A percentile compares a stretch with the other conserved stretches of the same genome.
Conservation (phyloP, 2,329 filamentous ascomycete species). For the Penicillium sp. region DNA sequence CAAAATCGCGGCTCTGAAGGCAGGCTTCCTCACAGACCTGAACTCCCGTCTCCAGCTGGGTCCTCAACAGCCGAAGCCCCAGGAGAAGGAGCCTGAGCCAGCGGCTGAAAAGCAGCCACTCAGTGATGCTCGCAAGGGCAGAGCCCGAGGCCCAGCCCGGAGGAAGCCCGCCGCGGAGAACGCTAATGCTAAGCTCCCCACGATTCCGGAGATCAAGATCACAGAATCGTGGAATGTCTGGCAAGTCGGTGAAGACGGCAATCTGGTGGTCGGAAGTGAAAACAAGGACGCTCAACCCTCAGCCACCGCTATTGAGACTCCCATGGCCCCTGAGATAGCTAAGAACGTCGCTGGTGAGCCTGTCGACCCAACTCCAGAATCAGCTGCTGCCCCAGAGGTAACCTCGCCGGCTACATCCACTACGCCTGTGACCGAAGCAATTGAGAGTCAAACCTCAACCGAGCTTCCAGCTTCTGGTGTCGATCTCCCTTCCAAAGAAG, state of each 20-base stretch:
- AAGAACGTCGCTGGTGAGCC: constrained; percentile 37
- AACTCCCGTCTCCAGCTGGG: constrained; percentile 86
- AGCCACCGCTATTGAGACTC: constrained; percentile 10
- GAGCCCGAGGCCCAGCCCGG: constrained; percentile 82
- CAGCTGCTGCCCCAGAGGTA: constrained; percentile 9
- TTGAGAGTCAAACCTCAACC: constrained; percentile 1
- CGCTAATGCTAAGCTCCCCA: constrained; percentile 40
- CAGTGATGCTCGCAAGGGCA: constrained; percentile 81
- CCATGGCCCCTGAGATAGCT: constrained; percentile 32
- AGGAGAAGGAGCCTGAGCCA: constrained; percentile 61
- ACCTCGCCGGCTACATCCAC: constrained; percentile 4
- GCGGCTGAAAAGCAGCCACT: constrained; percentile 74
- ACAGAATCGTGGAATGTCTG: constrained; percentile 44
- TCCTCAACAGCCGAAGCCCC: constrained; percentile 73
- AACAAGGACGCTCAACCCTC: constrained; percentile 16
- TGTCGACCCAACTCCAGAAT: constrained; percentile 28
- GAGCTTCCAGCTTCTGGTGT: background rate
- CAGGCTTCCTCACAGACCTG: constrained; percentile 87
- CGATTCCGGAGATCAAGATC: constrained; percentile 40
- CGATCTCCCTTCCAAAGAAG: constrained; percentile 2
- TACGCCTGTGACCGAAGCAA: constrained; percentile 6
- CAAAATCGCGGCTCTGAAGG: constrained; percentile 89
- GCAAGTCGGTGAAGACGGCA: constrained; percentile 36
- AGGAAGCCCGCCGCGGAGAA: constrained; percentile 64
- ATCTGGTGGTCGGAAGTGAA: constrained; percentile 30